Base-by-base conservation (phyloP, 805 yeast genomes). In the Candida stauntonica region DNA sequence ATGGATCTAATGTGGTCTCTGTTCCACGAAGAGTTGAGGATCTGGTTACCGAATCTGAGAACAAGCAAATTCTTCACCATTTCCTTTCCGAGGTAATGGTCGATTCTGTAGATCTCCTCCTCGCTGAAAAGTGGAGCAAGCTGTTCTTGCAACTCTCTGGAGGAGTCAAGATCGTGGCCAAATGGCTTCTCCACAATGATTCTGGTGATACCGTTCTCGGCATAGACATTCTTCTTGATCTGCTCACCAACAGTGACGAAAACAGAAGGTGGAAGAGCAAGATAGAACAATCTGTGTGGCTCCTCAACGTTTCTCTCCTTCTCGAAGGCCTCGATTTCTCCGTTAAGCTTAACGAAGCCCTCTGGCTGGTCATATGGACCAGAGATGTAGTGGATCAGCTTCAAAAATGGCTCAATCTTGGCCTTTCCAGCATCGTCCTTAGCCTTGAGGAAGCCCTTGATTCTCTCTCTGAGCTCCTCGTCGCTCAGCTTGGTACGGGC, bases 51-150 rank as follows among this genome's bases (percentile, higher is more conserved):
- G 57, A 93, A 93, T 58, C 99, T 78, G 55, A 89, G 69, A 26
- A 88, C 87, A 42, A 87, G 66, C 56, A 93, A 71, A 70, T 91
- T 93, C 72, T 91, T 93, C 41, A 93, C 98, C 89, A 93, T 79
- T 68, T 93, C 99, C 68, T 93, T 93, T 51, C 99, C 99, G 54
- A 93, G 72, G 62, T 93, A 93, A 66, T 93, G 99, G 67, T 93
- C 99, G 54, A 93, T 93, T 70, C 99, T 81, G 72, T 75, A 93
- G 34, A 91, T 70, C 68, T 93, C 98, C 4, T 83, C 89, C 66
- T 93, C 99, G 18, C 76, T 64, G 77, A 89, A 91, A 35, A 89
- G 65, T 15, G 98, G 98, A 14, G 89, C 78, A 54, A 93, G 72
- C 45, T 76, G 73, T 40, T 66, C 56, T 68, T 88, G 96, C 58